These are phyloP conservation scores for Eutypa lata DNA, from an alignment of 2,329 filamentous ascomycete species.

Conservation along the genomic window DNA sequence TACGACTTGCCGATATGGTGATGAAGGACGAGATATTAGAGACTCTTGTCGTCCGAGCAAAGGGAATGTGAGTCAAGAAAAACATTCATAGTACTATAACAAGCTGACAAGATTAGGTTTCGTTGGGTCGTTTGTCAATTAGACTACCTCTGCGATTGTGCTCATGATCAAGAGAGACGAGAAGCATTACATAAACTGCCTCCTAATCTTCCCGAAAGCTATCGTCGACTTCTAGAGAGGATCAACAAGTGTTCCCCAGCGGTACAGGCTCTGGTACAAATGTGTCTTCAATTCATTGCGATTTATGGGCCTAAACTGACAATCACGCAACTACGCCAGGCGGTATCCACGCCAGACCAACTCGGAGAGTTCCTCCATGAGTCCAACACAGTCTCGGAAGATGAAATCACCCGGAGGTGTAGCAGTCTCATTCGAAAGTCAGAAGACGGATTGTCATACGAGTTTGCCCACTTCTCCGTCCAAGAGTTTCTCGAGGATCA, in stretches of 20 bases:
- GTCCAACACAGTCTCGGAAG: not conserved
- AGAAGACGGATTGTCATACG: conserved; percentile 5
- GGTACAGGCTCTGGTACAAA: conserved; percentile 5
- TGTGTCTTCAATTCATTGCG: conserved; percentile 9
- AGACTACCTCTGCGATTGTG: conserved; percentile 11
- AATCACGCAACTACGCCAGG: conserved; percentile 2
- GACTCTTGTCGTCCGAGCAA: conserved; percentile 5
- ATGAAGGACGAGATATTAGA: conserved; percentile 14
- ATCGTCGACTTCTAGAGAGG: conserved; percentile 12
- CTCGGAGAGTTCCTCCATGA: not conserved
- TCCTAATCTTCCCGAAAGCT: conserved; percentile 12
- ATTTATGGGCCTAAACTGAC: not conserved
- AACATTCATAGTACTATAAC: too few relatives aligned
- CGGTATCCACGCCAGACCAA: conserved; percentile 1
- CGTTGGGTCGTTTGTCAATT: conserved; percentile 18
- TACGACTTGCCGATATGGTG: conserved; percentile 3
- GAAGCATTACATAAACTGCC: conserved; percentile 12
- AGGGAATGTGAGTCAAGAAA: conserved; percentile 20
- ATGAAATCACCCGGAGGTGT: conserved; percentile 5
- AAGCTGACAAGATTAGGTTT: conserved; percentile 8
- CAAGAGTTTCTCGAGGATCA: conserved; percentile 13
- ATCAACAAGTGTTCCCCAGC: conserved; percentile 2
- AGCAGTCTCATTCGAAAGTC: conserved; percentile 17
- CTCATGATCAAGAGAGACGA: conserved; percentile 10
- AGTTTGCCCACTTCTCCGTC: conserved; percentile 19